These are phyloP conservation scores for Coniochaeta prunicola DNA, from an alignment of 2,329 filamentous ascomycete genomes.

Conservation along the genomic window DNA sequence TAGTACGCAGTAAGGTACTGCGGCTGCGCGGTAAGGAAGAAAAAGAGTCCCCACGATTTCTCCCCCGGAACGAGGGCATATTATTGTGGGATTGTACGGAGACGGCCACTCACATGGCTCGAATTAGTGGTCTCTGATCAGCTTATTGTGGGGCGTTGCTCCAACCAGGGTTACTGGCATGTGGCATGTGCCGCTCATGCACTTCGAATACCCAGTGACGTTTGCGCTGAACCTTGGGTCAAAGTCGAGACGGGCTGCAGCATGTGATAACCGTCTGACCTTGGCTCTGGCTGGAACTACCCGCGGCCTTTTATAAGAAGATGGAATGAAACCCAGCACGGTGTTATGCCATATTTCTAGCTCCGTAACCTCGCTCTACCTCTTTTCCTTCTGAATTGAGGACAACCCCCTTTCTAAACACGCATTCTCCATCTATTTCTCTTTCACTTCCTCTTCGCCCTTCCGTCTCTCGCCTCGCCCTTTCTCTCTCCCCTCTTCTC, in stretches of 20 bases:
- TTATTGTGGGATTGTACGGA: neutral
- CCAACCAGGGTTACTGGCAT: neutral
- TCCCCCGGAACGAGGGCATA: neutral
- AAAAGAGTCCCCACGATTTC: neutral
- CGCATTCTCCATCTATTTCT: neutral
- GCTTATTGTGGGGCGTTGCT: neutral
- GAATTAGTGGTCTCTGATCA: neutral
- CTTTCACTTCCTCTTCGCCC: neutral
- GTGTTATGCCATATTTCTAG: neutral
- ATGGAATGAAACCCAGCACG: neutral
- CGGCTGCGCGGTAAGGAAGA: neutral
- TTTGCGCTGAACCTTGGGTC: neutral
- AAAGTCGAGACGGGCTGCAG: neutral
- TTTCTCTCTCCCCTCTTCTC: neutral
- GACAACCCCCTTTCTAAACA: neutral
- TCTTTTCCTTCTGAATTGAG: neutral
- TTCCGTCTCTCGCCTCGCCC: neutral
- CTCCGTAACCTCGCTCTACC: neutral
- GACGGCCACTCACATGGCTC: slow-evolving; percentile 1
- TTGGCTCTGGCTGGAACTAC: neutral
- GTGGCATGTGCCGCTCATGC: slow-evolving; percentile 2
- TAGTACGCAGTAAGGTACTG: too few species aligned
- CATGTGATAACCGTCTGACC: slow-evolving; percentile 1
- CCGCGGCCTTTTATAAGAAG: neutral
- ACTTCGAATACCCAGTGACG: neutral